phyloP scores from a whole-genome alignment of 164 flowering plant genomes.

The Sextonia rubra region DNA sequence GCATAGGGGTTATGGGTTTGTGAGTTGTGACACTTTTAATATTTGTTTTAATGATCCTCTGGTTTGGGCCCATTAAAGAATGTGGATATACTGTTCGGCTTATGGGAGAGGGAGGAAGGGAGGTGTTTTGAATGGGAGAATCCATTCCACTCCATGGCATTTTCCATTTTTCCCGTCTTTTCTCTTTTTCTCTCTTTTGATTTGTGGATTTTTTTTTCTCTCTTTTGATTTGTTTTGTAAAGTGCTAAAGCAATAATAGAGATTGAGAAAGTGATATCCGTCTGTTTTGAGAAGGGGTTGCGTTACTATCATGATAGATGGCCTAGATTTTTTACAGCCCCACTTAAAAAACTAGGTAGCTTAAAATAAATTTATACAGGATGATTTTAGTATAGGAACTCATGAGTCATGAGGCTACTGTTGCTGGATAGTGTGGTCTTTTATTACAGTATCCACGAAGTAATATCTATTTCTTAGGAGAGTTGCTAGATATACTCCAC shows the following conservation, averaged over 20 bases:
- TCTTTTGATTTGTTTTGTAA: background rate
- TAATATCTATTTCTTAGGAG: no score
- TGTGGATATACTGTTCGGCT: background rate
- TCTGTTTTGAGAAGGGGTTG: background rate
- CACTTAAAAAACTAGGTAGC: no score
- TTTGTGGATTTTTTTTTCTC: background rate
- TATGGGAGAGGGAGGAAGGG: background rate
- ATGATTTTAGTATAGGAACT: no score
- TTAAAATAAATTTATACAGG: no score
- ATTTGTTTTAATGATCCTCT: background rate
- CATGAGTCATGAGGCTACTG: no score
- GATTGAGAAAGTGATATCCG: background rate
- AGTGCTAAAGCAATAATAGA: background rate
- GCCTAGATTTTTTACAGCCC: background rate
- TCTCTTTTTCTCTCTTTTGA: background rate
- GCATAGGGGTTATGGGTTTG: background rate
- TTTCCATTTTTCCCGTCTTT: no score
- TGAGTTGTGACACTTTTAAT: background rate
- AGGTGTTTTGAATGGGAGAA: background rate
- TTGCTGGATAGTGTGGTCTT: no score
- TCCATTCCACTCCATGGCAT: background rate
- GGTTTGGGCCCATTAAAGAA: background rate
- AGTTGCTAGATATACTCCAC: no score
- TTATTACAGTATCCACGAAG: no score
- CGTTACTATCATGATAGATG: background rate